Evolutionary conservation across 2,329 filamentous ascomycete genomes (phyloP).

Genomic region (Camillea tinctor): DNA sequence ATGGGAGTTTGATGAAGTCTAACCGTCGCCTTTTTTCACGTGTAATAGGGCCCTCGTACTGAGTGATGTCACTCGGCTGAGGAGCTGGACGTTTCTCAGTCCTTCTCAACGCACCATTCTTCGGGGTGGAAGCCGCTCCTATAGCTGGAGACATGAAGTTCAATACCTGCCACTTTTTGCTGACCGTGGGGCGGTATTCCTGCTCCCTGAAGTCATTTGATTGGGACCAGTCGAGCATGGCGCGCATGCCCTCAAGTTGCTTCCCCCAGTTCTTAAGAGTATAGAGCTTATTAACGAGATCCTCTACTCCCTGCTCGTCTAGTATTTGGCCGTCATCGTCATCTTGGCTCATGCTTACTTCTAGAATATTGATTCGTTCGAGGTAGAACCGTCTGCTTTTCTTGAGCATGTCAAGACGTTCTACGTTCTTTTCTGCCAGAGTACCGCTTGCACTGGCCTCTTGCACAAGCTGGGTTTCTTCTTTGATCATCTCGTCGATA

Average conservation of each 20-base stretch:
- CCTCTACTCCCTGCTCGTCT: constrained; percentile 8
- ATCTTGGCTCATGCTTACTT: background rate
- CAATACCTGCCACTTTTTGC: background rate
- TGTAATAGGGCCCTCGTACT: too few relatives aligned
- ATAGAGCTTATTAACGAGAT: constrained; percentile 7
- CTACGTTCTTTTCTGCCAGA: constrained; percentile 4
- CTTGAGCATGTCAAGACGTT: constrained; percentile 3
- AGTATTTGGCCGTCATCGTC: background rate
- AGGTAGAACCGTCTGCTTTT: constrained; percentile 4
- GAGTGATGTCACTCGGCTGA: too few relatives aligned
- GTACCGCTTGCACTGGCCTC: background rate
- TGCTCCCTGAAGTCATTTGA: constrained; percentile 4
- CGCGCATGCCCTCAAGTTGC: constrained; percentile 1
- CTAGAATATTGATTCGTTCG: constrained; percentile 4
- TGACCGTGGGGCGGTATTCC: constrained; percentile 1
- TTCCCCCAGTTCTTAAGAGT: constrained; percentile 2
- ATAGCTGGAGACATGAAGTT: background rate
- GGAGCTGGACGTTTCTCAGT: too few relatives aligned
- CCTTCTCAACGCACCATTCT: too few relatives aligned
- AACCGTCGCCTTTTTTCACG: too few relatives aligned
- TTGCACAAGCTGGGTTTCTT: constrained; percentile 23
- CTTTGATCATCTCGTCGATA: constrained; percentile 37
- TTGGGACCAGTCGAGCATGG: constrained; percentile 7
- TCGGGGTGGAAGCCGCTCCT: background rate
- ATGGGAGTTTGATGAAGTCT: too few relatives aligned